Evolutionary conservation across 805 yeast species (phyloP), one percentile per base, ranked within the genome.

Genomic region (Cyberlindnera mycetangii): DNA sequence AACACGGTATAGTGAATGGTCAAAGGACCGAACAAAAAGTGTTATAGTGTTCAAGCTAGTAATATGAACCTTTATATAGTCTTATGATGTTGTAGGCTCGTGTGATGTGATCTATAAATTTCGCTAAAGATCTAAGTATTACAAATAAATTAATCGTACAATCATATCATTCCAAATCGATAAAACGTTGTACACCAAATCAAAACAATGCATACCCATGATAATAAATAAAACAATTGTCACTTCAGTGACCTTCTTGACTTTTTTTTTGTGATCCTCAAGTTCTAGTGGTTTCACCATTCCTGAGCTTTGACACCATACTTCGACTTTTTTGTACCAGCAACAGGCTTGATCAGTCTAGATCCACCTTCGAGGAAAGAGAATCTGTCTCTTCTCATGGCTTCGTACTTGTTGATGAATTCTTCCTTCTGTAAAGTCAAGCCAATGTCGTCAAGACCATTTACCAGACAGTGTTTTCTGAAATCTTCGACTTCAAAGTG

Each of bases 401-500:
- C 78, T 72, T 93, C 99, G 60, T 81, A 93, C 56, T 79, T 74
- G 42, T 65, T 46, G 56, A 93, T 93, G 66, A 58, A 80, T 42
- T 79, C 79, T 69, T 88, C 97, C 69, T 89, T 89, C 68, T 89
- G 92, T 58, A 93, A 71, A 41, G 99, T 93, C 60, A 93, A 78
- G 34, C 97, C 97, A 68, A 93, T 93, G 65, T 93, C 99, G 66
- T 93, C 99, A 50, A 93, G 81, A 52, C 99, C 99, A 54, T 93
- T 89, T 45, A 92, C 72, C 57, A 93, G 75, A 65, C 98, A 93
- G 67, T 92, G 96, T 70, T 90, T 89, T 76, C 97, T 85, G 76
- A 90, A 93, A 27, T 71, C 77, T 66, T 90, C 98, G 50, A 93
- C 79, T 5, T 88, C 97, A 56, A 93, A 93, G 54, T 84, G 75